Percentiles rank a stretch among this genome's conserved stretches.
phyloP scores from a whole-genome alignment of 495 filamentous ascomycete genomes.

The Xylaria flabelliformis region DNA sequence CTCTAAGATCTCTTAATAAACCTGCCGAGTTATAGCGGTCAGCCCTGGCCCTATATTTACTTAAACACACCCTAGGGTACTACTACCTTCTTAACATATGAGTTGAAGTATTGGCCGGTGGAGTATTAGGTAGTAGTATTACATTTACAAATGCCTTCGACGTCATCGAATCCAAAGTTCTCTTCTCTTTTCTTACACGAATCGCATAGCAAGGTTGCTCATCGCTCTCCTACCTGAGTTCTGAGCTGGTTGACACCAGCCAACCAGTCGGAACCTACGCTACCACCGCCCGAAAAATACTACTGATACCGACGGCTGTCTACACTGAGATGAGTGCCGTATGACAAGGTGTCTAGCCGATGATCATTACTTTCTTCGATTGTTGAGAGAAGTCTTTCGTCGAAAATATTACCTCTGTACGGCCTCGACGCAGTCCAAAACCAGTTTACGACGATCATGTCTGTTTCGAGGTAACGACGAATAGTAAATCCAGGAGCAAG shows the following conservation, averaged over 20 bases:
- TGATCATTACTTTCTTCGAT: conserved; percentile 19
- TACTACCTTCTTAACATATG: background rate
- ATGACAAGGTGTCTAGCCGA: conserved; percentile 21
- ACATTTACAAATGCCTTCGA: conserved; percentile 15
- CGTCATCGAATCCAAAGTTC: conserved; percentile 20
- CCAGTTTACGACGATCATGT: conserved; percentile 15
- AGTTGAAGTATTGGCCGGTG: background rate
- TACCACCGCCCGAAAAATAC: background rate
- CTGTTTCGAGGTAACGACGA: conserved; percentile 1
- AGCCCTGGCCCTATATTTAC: conserved; percentile 10
- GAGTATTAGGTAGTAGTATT: background rate
- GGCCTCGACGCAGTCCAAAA: conserved; percentile 9
- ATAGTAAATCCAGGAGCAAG: background rate
- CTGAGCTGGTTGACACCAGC: background rate
- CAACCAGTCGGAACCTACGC: background rate
- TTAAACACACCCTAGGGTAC: conserved; percentile 9
- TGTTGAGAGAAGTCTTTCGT: background rate
- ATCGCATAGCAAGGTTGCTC: background rate
- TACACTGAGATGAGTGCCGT: background rate
- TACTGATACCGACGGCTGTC: background rate
- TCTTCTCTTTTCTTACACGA: conserved; percentile 4
- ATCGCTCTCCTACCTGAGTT: background rate
- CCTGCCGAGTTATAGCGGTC: background rate
- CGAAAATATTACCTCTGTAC: background rate
- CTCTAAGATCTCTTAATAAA: background rate